Conservation (phyloP, 495 filamentous ascomycete species). For the Pseudomonodictys pantanalensis region DNA sequence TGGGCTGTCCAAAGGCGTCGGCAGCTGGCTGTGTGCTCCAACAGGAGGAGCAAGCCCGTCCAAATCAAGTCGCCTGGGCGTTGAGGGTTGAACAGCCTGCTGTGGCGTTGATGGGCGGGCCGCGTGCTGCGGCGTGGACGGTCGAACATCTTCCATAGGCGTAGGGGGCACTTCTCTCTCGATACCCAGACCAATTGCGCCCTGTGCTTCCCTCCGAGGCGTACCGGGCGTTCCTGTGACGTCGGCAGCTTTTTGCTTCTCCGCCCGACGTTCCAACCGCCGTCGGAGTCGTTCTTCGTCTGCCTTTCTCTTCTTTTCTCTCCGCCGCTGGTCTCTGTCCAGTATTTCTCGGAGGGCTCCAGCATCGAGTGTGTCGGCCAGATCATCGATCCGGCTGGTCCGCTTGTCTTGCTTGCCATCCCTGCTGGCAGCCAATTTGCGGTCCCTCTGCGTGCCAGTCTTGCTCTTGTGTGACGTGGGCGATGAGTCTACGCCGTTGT, state of each 20-base stretch:
- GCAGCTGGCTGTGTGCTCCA: constrained; percentile 33
- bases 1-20: constrained; percentile 36
- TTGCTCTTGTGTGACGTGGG: constrained; percentile 12
- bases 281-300: constrained; percentile 70
- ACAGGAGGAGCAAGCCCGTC: neutral
- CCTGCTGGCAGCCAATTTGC: constrained; percentile 39
- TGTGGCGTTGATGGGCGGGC: too few relatives aligned
- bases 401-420: constrained; percentile 60
- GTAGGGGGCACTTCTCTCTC: constrained; percentile 29
- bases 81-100: too few relatives aligned
- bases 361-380: constrained; percentile 79
- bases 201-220: constrained; percentile 38
- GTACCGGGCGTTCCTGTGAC: constrained; percentile 26
- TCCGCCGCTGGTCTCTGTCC: constrained; percentile 76
- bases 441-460: constrained; percentile 47
- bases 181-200: constrained; percentile 38
- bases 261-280: constrained; percentile 64
- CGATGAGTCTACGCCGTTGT: constrained; percentile 5
- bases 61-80: constrained; percentile 8
- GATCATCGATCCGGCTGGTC: constrained; percentile 69
- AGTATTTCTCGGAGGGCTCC: constrained; percentile 76
- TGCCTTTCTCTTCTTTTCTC: constrained; percentile 66
- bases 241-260: constrained; percentile 56
- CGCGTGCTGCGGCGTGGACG: constrained; percentile 22
- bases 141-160: constrained; percentile 44